A percentile compares a stretch with the other conserved stretches of the same genome.
Conservation (phyloP, 371 early-diverging fungal species). For the Synchytrium microbalum region DNA sequence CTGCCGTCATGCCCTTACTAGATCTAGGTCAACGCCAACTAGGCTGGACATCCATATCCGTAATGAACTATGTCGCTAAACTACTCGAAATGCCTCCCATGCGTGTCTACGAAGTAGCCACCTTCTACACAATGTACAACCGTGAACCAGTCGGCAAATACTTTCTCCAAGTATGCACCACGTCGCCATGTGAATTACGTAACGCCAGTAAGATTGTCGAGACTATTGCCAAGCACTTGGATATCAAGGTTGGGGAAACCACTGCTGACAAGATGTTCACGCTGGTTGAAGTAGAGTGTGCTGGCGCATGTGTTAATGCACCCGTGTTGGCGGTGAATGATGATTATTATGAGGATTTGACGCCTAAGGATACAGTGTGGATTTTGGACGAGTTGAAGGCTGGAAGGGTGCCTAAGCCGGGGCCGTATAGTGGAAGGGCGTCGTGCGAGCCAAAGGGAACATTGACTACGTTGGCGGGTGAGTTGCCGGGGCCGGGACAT, state of each 20-base stretch:
- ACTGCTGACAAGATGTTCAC: conserved; percentile 92
- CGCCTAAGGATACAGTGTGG: conserved; percentile 80
- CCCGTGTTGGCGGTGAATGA: conserved; percentile 96
- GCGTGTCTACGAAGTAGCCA: conserved; percentile 99
- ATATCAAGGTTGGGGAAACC: conserved; percentile 90
- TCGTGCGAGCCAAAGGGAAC: conserved; percentile 84
- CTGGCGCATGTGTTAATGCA: conserved; percentile 98
- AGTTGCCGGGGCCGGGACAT: conserved; percentile 91
- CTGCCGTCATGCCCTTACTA: conserved; percentile 90
- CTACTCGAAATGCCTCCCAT: conserved; percentile 92
- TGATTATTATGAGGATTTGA: conserved; percentile 96
- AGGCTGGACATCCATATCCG: conserved; percentile 84
- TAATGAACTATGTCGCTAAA: conserved; percentile 95
- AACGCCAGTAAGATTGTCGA: conserved; percentile 85
- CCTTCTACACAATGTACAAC: conserved; percentile 99
- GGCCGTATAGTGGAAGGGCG: conserved; percentile 77
- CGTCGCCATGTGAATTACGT: conserved; percentile 95
- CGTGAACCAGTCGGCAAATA: conserved; percentile 96
- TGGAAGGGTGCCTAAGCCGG: conserved; percentile 67
- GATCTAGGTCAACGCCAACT: conserved; percentile 92
- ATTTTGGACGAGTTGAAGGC: conserved; percentile 79
- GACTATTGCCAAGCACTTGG: conserved; percentile 73
- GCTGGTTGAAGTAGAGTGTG: conserved; percentile 97
- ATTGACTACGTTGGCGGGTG: conserved; percentile 73
- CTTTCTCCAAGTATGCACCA: conserved; percentile 96